Evolutionary conservation across 192 early-diverging fungal genomes (phyloP).

Genomic region (Backusella parvicylindrica): DNA sequence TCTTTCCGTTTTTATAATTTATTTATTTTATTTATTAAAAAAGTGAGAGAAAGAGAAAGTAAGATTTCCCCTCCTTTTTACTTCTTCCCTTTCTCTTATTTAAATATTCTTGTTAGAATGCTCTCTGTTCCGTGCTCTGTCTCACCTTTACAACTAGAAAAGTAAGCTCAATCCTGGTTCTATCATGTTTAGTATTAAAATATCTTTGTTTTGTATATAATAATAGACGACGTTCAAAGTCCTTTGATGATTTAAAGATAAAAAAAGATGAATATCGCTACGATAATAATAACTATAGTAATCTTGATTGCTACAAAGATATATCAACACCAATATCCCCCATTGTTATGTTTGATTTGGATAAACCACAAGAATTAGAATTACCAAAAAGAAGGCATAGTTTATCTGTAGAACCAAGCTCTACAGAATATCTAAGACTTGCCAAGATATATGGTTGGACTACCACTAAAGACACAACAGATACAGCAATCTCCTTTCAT

Average conservation of each 20-base stretch:
- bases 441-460: slow-evolving; percentile 48
- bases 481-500: background rate
- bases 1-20: slow-evolving; percentile 10
- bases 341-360: background rate
- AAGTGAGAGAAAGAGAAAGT: background rate
- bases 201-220: background rate
- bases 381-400: slow-evolving; percentile 34
- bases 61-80: background rate
- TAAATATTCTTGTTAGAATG: background rate
- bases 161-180: background rate
- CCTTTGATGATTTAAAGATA: slow-evolving; percentile 15
- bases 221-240: slow-evolving; percentile 23
- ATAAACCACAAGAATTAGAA: background rate
- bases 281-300: background rate
- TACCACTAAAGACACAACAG: slow-evolving; percentile 8
- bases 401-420: slow-evolving; percentile 37
- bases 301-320: background rate
- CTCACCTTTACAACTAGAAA: background rate
- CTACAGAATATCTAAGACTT: slow-evolving; percentile 36
- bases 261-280: background rate
- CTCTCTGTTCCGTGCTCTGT: background rate
- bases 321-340: background rate
- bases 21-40: background rate
- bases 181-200: background rate
- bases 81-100: background rate